A percentile compares a stretch with the other conserved stretches of the same genome.
phyloP scores from a whole-genome alignment of 2,329 filamentous ascomycete genomes.

The Stachybotrys chlorohalonatus region DNA sequence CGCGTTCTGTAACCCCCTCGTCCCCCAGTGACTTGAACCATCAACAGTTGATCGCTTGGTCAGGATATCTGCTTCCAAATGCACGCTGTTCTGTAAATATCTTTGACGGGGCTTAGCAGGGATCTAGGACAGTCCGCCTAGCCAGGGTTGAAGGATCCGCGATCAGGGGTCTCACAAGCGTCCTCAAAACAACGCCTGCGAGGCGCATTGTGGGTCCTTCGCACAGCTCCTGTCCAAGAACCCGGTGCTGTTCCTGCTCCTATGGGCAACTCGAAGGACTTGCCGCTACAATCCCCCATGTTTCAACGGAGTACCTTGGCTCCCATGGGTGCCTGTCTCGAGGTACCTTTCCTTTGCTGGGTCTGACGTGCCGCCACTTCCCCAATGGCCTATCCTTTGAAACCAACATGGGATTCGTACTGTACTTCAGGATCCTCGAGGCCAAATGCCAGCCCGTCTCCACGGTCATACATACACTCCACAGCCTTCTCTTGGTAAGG shows the following conservation, averaged over 20 bases:
- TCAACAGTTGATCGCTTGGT: no score
- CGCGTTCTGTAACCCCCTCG: no score
- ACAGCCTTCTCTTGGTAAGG: not conserved
- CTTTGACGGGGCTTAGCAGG: not conserved
- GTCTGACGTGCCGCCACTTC: not conserved
- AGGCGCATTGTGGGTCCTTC: not conserved
- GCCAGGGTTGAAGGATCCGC: not conserved
- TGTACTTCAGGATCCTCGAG: not conserved
- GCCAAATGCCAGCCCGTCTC: not conserved
- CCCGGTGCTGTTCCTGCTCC: not conserved
- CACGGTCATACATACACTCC: not conserved
- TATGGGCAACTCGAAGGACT: not conserved
- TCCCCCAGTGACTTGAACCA: no score
- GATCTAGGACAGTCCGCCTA: not conserved
- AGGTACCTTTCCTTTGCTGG: not conserved
- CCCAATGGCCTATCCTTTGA: not conserved
- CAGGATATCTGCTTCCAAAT: not conserved
- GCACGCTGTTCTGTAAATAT: not conserved
- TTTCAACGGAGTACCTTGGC: slow-evolving; percentile 5
- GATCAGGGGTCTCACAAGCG: not conserved
- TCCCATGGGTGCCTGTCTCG: not conserved
- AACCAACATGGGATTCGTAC: not conserved
- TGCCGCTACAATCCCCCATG: slow-evolving; percentile 4
- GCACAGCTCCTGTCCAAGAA: not conserved
- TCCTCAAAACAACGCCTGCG: not conserved